These are phyloP conservation scores for Pseudogymnoascus sp. DNA, from an alignment of 2,329 filamentous ascomycete genomes.

Conservation along the genomic window DNA sequence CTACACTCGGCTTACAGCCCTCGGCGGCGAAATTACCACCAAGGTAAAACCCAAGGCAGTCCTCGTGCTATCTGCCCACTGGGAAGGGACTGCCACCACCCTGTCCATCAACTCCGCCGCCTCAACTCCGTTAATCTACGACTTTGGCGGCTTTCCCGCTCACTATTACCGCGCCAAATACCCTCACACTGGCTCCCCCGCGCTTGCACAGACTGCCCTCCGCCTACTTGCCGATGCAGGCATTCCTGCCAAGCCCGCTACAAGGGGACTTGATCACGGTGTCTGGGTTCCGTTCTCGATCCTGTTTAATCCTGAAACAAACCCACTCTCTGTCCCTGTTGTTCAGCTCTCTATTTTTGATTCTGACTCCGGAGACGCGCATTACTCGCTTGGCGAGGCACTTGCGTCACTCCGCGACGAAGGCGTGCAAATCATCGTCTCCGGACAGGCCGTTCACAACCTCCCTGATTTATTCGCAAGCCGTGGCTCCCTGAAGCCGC, in stretches of 20 bases:
- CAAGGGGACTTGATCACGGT: conserved; percentile 65
- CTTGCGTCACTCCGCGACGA: conserved; percentile 59
- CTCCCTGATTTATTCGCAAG: conserved; percentile 47
- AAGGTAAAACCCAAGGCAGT: conserved; percentile 64
- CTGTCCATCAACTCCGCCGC: conserved; percentile 61
- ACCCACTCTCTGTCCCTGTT: conserved; percentile 58
- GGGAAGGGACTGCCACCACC: conserved; percentile 51
- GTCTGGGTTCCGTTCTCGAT: conserved; percentile 60
- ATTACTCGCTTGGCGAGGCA: conserved; percentile 61
- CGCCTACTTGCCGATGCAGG: conserved; percentile 45
- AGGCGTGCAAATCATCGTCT: conserved; percentile 59
- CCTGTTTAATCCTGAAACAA: conserved; percentile 51
- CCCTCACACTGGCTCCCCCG: conserved; percentile 53
- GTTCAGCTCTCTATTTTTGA: conserved; percentile 66
- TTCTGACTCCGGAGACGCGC: conserved; percentile 54
- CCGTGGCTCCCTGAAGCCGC: conserved; percentile 36
- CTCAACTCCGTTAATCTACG: conserved; percentile 60
- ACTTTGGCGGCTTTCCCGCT: conserved; percentile 67
- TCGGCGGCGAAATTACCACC: conserved; percentile 63
- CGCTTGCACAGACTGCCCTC: conserved; percentile 53
- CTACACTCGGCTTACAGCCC: conserved; percentile 53
- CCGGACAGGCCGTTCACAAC: conserved; percentile 71
- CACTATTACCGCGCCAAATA: conserved; percentile 63
- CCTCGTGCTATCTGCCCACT: conserved; percentile 71
- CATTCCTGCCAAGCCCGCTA: conserved; percentile 51